Base-by-base conservation (phyloP, 345 rosid genomes). In the Camelina laxa region DNA sequence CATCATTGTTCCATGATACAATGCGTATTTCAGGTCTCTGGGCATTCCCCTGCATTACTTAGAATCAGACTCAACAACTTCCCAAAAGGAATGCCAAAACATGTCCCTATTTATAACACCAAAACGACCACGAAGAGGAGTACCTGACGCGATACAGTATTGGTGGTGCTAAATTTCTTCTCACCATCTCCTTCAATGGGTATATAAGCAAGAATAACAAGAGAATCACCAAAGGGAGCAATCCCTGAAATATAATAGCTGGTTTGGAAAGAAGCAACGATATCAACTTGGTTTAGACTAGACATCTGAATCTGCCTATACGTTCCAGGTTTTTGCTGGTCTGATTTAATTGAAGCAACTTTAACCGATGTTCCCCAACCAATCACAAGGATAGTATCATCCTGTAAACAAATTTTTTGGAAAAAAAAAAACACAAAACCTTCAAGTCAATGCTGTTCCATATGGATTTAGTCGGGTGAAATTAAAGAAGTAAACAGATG, bases 171-270 rank as follows among this genome's bases (percentile, higher is more conserved):
- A 75, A 89, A 85, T 75, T 91, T 97, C 85, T 84, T 90, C 77
- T 83, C 92, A 19, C 91, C 89, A 62, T 90, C 86, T 81, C 85
- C 97, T 82, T 92, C 94, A 73, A 86, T 80, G 64, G 88, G 90
- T 76, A 92, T 86, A 79, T 91, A 96, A 58, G 99, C 98, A 75
- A 96, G 89, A 81, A 96, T 89, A 82, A 96, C 99, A 87, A 96
- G 85, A 76, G 93, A 82, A 85, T 96, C 99, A 65, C 97, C 98
- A 86, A 96, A 96, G 41, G 99, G 99, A 83, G 99, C 97, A 87
- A 96, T 88, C 85, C 99, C 99, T 51, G 99, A 96, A 84, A 96
- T 88, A 80, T 83, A 88, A 82, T 92, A 96, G 92, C 94, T 92
- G 67, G 99, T 92, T 75, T 96, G 98, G 74, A 96, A 92, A 57